Evolutionary conservation across 371 early-diverging fungal species (phyloP).

Genomic region (Aphelidium insulamus): DNA sequence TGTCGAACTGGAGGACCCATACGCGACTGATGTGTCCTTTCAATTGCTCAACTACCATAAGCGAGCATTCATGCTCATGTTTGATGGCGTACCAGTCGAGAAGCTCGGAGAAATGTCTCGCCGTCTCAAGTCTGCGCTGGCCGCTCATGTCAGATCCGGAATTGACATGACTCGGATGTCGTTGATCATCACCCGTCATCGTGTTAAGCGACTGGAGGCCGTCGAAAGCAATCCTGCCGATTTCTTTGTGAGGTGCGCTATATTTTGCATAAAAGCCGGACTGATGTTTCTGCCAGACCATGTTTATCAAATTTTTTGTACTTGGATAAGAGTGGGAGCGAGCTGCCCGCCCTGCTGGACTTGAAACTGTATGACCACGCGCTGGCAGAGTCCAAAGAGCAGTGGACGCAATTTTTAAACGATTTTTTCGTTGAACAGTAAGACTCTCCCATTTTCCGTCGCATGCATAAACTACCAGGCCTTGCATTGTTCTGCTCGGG

Average conservation of each 20-base stretch:
- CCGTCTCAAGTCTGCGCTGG: conserved; percentile 19
- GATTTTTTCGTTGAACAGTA: no score
- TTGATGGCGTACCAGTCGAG: conserved; percentile 35
- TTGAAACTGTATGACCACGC: no score
- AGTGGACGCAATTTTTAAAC: no score
- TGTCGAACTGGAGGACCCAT: conserved; percentile 40
- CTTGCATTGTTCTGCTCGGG: conserved; percentile 25
- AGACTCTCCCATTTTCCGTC: no score
- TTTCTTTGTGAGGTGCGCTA: conserved; percentile 16
- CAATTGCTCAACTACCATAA: conserved; percentile 1
- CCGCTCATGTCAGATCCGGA: conserved; percentile 20
- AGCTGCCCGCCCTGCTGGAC: not conserved
- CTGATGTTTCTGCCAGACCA: no score
- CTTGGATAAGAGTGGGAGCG: no score
- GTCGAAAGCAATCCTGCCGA: conserved; percentile 22
- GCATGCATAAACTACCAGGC: no score
- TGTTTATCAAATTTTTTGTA: no score
- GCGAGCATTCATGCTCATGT: conserved; percentile 7
- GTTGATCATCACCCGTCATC: conserved; percentile 29
- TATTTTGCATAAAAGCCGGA: conserved; percentile 14
- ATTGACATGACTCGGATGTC: conserved; percentile 40
- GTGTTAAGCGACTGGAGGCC: conserved; percentile 12
- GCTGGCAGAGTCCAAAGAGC: no score
- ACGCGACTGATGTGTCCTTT: conserved; percentile 22
- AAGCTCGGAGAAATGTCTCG: conserved; percentile 24